A percentile compares a stretch with the other conserved stretches of the same genome.
Conservation (phyloP, 2,329 filamentous ascomycete species). For the Ceratocystis destructans region DNA sequence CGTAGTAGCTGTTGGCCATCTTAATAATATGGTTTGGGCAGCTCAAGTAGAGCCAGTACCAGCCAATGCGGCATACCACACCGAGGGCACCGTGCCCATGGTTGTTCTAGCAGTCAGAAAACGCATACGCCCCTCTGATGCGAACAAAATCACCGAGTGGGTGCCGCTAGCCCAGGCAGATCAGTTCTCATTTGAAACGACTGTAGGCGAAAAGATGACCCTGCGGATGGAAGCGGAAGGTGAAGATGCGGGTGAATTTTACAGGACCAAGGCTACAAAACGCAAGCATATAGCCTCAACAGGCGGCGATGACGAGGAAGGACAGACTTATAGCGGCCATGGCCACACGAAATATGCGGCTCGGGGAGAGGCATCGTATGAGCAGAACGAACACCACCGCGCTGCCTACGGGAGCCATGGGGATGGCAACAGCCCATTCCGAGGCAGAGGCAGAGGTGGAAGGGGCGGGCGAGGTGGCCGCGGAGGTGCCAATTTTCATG, state of each 20-base stretch:
- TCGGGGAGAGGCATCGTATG: constrained; percentile 22
- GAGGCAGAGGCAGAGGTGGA: constrained; percentile 33
- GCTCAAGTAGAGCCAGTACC: constrained; percentile 62
- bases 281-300: constrained; percentile 38
- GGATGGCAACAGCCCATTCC: constrained; percentile 30
- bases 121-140: constrained; percentile 64
- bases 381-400: constrained; percentile 24
- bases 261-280: constrained; percentile 46
- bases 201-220: constrained; percentile 74
- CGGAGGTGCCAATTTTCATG: constrained; percentile 24
- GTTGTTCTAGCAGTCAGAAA: constrained; percentile 72
- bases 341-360: constrained; percentile 25
- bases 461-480: constrained; percentile 18
- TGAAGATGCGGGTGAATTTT: constrained; percentile 45
- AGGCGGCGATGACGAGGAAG: constrained; percentile 6
- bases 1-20: constrained; percentile 59
- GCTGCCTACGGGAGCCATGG: constrained; percentile 29
- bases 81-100: constrained; percentile 63
- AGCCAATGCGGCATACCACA: constrained; percentile 53
- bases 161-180: constrained; percentile 57
- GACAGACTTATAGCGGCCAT: constrained; percentile 29
- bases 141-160: constrained; percentile 72
- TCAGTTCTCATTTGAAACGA: constrained; percentile 64
- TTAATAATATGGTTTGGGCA: constrained; percentile 78
- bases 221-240: constrained; percentile 66